A percentile compares a stretch with the other conserved stretches of the same genome.
phyloP scores from a whole-genome alignment of 768 basidiomycete genomes.

The Amanita subjunquillea region DNA sequence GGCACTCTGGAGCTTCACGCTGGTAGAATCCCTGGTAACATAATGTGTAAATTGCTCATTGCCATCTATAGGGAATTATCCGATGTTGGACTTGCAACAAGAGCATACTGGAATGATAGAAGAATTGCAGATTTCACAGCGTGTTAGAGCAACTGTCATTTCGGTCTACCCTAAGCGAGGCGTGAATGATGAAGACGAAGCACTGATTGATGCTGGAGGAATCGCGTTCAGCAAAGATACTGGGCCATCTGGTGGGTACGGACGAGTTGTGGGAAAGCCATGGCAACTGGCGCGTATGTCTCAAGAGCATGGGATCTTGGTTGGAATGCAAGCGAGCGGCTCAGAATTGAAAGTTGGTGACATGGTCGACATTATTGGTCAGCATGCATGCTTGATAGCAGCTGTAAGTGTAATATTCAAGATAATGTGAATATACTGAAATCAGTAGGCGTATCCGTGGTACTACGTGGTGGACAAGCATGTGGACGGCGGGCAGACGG shows the following conservation, averaged over 20 bases:
- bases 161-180: slow-evolving; percentile 74
- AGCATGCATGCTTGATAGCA: slow-evolving; percentile 79
- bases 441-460: slow-evolving; percentile 54
- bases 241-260: slow-evolving; percentile 62
- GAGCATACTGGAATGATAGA: slow-evolving; percentile 61
- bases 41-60: background rate
- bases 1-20: slow-evolving; percentile 71
- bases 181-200: slow-evolving; percentile 53
- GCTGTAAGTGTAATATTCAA: slow-evolving; percentile 28
- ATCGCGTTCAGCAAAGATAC: slow-evolving; percentile 85
- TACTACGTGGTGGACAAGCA: slow-evolving; percentile 72
- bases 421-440: background rate
- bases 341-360: slow-evolving; percentile 44
- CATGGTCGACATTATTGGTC: slow-evolving; percentile 64
- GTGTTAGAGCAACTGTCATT: slow-evolving; percentile 61
- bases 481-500: slow-evolving; percentile 34
- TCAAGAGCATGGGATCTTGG: slow-evolving; percentile 74
- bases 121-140: slow-evolving; percentile 46
- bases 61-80: slow-evolving; percentile 56
- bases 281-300: slow-evolving; percentile 61
- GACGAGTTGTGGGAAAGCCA: slow-evolving; percentile 55
- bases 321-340: slow-evolving; percentile 18
- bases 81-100: slow-evolving; percentile 79
- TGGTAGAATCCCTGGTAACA: slow-evolving; percentile 24
- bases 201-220: slow-evolving; percentile 73